Conservation (phyloP, 306 rosid genomes). For the Coriaria nepalensis region DNA sequence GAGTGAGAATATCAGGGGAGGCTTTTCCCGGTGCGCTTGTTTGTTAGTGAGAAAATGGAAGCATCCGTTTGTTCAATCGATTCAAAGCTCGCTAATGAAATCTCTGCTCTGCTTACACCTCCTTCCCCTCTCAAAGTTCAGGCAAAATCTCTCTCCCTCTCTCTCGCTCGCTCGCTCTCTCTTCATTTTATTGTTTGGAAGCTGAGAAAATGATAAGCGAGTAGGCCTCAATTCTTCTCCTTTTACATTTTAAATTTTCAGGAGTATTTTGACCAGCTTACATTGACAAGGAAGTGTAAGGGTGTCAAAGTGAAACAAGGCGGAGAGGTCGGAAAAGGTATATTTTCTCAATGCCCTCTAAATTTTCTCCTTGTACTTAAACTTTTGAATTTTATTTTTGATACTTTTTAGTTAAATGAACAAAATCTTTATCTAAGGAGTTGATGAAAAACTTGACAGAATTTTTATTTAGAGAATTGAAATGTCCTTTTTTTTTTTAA, state of each 20-base stretch:
- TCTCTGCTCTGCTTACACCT: conserved; percentile 49
- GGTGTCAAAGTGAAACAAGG: conserved; percentile 47
- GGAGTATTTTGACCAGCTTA: conserved; percentile 47
- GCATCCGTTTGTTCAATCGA: conserved; percentile 45
- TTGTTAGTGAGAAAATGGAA: conserved; percentile 43
- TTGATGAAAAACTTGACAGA: too few species aligned
- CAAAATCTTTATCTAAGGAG: too few species aligned
- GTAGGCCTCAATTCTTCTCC: too few species aligned
- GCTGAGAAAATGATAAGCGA: too few species aligned
- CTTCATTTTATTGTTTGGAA: background rate
- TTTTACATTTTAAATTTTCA: too few species aligned
- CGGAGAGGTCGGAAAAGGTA: conserved; percentile 60
- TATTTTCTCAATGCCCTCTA: background rate
- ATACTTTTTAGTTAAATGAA: background rate
- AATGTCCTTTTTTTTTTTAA: too few species aligned
- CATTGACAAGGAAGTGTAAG: conserved; percentile 35
- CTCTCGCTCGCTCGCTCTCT: conserved; percentile 6
- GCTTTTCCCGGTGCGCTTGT: too few species aligned
- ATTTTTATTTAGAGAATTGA: too few species aligned
- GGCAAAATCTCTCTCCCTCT: conserved; percentile 25
- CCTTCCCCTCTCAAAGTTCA: conserved; percentile 46
- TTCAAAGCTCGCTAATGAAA: conserved; percentile 21
- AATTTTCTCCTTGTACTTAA: background rate
- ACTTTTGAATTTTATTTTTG: background rate
- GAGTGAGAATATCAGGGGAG: too few species aligned